These are phyloP conservation scores for Alliaria petiolata DNA, from an alignment of 345 rosid species.

Conservation along the genomic window DNA sequence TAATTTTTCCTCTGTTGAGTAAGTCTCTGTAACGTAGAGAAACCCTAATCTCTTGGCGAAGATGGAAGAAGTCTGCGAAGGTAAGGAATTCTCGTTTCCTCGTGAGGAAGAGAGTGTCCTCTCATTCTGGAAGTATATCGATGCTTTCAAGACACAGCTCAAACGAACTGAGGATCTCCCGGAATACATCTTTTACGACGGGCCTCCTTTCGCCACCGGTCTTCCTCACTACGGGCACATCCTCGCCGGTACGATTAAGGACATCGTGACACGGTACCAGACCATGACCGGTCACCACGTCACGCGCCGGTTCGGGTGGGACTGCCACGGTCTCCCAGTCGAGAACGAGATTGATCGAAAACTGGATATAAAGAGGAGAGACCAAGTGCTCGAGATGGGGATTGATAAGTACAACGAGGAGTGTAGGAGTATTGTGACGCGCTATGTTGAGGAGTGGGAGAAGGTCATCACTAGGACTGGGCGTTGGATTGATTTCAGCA, in stretches of 20 bases:
- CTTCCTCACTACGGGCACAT: slow-evolving; percentile 98
- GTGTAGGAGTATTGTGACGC: slow-evolving; percentile 82
- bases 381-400: slow-evolving; percentile 65
- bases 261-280: slow-evolving; percentile 86
- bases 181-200: slow-evolving; percentile 90
- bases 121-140: slow-evolving; percentile 56
- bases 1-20: not conserved
- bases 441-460: slow-evolving; percentile 92
- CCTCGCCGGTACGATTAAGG: slow-evolving; percentile 96
- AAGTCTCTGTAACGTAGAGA: not conserved
- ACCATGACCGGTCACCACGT: slow-evolving; percentile 89
- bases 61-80: slow-evolving; percentile 95
- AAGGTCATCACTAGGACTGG: slow-evolving; percentile 71
- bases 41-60: slow-evolving; percentile 22
- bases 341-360: slow-evolving; percentile 85
- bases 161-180: slow-evolving; percentile 54
- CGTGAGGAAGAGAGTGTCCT: slow-evolving; percentile 62
- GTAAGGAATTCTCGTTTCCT: slow-evolving; percentile 85
- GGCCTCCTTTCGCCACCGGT: slow-evolving; percentile 98
- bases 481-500: slow-evolving; percentile 87
- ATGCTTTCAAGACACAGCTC: slow-evolving; percentile 83
- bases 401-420: slow-evolving; percentile 89
- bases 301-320: slow-evolving; percentile 97
- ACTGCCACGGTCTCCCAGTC: slow-evolving; percentile 93
- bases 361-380: slow-evolving; percentile 61